These are phyloP conservation scores for Centaurea solstitialis DNA, from an alignment of 129 eudicot species.

Conservation along the genomic window DNA sequence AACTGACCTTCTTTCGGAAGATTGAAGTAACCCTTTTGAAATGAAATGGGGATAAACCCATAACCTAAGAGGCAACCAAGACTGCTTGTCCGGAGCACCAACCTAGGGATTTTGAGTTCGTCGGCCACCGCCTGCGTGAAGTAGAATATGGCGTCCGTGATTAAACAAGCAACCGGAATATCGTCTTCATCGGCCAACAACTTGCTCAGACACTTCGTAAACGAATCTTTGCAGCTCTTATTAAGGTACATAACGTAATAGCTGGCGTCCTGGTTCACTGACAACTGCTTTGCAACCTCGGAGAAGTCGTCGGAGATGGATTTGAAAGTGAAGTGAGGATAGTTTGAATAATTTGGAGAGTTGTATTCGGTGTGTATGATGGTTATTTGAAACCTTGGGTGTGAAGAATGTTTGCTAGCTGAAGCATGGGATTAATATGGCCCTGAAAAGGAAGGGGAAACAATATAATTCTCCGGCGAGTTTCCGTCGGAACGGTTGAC, in stretches of 20 bases:
- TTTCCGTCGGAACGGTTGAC: not conserved
- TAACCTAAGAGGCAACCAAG: conserved; percentile 30
- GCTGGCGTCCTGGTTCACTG: not conserved
- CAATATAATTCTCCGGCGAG: conserved; percentile 17
- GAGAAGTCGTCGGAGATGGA: conserved; percentile 29
- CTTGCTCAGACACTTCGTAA: conserved; percentile 26
- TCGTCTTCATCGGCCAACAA: conserved; percentile 23
- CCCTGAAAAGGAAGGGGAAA: conserved; percentile 32
- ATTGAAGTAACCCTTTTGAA: conserved; percentile 32
- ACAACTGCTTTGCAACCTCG: not conserved
- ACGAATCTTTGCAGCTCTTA: conserved; percentile 28
- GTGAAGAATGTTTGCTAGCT: not conserved
- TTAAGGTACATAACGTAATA: conserved; percentile 17
- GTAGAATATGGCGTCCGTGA: conserved; percentile 37
- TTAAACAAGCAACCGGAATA: conserved; percentile 34
- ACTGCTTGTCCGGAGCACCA: conserved; percentile 47
- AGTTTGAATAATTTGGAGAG: conserved; percentile 24
- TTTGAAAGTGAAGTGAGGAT: conserved; percentile 28
- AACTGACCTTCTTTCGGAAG: conserved; percentile 19
- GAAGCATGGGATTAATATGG: conserved; percentile 36
- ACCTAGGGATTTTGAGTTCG: conserved; percentile 35
- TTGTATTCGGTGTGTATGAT: not conserved
- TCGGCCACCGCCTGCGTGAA: conserved; percentile 48
- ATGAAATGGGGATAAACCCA: conserved; percentile 22
- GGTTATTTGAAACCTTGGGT: no score